Conservation (phyloP, 148 eudicot species). For the Diospyros kaki region DNA sequence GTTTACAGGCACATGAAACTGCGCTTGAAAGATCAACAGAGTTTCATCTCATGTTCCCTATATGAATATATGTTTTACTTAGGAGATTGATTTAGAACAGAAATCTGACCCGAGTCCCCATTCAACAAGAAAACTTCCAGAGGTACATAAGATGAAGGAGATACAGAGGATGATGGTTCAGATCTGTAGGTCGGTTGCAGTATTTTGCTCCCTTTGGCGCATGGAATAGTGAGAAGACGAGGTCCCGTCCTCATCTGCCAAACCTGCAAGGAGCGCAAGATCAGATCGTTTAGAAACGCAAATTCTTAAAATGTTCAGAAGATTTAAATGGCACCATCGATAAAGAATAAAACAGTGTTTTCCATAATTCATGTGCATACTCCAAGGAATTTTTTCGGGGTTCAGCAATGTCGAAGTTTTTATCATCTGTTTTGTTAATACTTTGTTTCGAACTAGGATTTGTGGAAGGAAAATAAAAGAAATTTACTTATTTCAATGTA, state of each 20-base stretch:
- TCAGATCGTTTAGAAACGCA: background rate
- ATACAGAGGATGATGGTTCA: conserved; percentile 43
- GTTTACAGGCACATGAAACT: no score
- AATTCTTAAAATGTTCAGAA: background rate
- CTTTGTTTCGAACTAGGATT: no score
- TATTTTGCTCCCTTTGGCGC: conserved; percentile 81
- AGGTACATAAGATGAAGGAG: conserved; percentile 60
- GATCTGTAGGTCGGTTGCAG: conserved; percentile 94
- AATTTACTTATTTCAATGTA: no score
- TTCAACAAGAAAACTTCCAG: conserved; percentile 81
- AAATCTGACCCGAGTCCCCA: conserved; percentile 89
- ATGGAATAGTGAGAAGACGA: conserved; percentile 60
- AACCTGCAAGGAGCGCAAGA: conserved; percentile 40
- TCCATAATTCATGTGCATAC: no score
- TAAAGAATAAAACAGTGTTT: no score
- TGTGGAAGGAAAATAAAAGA: no score
- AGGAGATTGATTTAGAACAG: conserved; percentile 60
- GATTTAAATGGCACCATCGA: no score
- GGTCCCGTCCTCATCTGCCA: conserved; percentile 99
- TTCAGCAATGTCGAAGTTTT: no score
- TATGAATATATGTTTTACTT: conserved; percentile 14
- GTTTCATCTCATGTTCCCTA: background rate
- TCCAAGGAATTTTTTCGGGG: no score
- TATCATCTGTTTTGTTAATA: no score
- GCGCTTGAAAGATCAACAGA: no score